Evolutionary conservation across 148 eudicot genomes (phyloP).

Genomic region (Vaccinium macrocarpon): DNA sequence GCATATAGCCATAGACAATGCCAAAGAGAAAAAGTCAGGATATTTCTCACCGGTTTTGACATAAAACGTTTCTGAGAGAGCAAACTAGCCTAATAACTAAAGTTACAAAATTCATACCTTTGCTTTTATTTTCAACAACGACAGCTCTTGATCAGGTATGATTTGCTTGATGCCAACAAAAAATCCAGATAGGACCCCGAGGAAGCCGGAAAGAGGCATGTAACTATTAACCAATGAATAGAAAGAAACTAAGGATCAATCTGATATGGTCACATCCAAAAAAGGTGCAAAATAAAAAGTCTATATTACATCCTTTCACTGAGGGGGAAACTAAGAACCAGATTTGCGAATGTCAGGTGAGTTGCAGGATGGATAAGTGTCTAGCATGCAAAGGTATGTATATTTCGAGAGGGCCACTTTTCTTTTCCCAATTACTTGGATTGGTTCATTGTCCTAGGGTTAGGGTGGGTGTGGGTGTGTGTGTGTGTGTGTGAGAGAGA

Average conservation of each 20-base stretch:
- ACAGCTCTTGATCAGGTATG: constrained; percentile 86
- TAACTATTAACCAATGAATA: constrained; percentile 46
- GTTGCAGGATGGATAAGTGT: background rate
- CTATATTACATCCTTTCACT: background rate
- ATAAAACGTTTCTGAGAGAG: background rate
- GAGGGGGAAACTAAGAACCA: background rate
- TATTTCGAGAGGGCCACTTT: background rate
- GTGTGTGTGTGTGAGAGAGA: background rate
- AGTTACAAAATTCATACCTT: constrained; percentile 47
- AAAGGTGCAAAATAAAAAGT: background rate
- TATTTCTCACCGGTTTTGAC: background rate
- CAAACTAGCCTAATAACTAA: background rate
- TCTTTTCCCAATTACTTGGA: background rate
- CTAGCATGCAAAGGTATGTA: background rate
- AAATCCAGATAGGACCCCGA: constrained; percentile 83
- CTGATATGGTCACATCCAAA: background rate
- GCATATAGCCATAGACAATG: constrained; percentile 31
- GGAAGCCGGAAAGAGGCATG: constrained; percentile 91
- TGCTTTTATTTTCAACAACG: constrained; percentile 65
- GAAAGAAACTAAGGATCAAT: constrained; percentile 15
- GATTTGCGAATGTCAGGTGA: background rate
- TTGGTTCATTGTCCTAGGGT: background rate
- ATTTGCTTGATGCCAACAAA: constrained; percentile 95
- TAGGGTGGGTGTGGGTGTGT: background rate
- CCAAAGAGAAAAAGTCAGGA: background rate